These are phyloP conservation scores for Silene noctiflora DNA, from an alignment of 179 eudicot species.

Conservation along the genomic window DNA sequence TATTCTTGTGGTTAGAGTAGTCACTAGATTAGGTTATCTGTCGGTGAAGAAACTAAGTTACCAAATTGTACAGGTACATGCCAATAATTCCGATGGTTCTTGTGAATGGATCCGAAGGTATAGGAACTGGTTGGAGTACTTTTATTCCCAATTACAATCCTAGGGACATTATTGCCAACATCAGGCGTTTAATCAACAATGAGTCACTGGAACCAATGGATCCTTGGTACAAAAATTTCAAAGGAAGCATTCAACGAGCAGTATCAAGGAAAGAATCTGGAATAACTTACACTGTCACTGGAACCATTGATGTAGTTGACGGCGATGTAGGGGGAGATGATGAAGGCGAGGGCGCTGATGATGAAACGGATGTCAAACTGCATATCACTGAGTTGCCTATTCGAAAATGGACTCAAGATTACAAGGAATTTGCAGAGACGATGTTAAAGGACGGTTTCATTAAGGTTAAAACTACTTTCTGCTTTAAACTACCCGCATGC, in stretches of 20 bases:
- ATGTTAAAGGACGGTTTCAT: slow-evolving; percentile 61
- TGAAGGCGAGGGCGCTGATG: slow-evolving; percentile 7
- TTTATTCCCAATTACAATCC: slow-evolving; percentile 83
- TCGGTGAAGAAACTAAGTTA: background rate
- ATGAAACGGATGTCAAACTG: slow-evolving; percentile 36
- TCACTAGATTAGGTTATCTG: background rate
- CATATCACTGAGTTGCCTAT: slow-evolving; percentile 72
- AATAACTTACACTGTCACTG: slow-evolving; percentile 53
- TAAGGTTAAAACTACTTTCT: slow-evolving; percentile 36
- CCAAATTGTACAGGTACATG: slow-evolving; percentile 53
- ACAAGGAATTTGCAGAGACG: slow-evolving; percentile 68
- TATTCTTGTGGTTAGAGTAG: background rate
- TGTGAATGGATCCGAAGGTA: slow-evolving; percentile 97
- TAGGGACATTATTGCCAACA: slow-evolving; percentile 64
- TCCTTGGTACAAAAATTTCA: slow-evolving; percentile 91
- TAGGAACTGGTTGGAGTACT: slow-evolving; percentile 97
- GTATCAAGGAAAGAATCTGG: slow-evolving; percentile 61
- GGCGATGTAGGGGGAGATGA: slow-evolving; percentile 11
- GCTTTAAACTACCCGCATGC: background rate
- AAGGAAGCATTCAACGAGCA: slow-evolving; percentile 60
- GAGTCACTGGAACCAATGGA: slow-evolving; percentile 72
- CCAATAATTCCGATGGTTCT: slow-evolving; percentile 83
- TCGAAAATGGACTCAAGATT: slow-evolving; percentile 81
- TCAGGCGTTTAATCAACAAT: slow-evolving; percentile 55
- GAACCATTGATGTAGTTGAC: slow-evolving; percentile 60